Evolutionary conservation across 169 alveolate genomes (phyloP).

Genomic region (Cyclospora cayetanensis): DNA sequence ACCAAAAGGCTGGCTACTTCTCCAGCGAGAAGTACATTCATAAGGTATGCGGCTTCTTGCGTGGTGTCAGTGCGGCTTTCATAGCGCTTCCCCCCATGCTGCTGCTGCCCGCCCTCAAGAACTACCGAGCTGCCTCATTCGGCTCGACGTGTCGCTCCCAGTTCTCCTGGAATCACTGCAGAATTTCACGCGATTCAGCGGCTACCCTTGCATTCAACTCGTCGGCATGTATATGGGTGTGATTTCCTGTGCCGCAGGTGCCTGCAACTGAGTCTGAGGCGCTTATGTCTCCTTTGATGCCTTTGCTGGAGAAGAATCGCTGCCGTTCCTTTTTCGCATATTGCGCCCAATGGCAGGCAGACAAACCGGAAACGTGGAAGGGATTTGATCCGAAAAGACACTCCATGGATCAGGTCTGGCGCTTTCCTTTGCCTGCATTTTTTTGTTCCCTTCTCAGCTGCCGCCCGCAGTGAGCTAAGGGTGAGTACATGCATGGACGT

Average conservation of each 20-base stretch:
- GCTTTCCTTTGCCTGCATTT: background rate
- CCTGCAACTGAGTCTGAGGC: slow-evolving; percentile 99
- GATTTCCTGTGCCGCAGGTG: slow-evolving; percentile 77
- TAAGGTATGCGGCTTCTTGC: slow-evolving; percentile 82
- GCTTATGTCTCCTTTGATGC: slow-evolving; percentile 95
- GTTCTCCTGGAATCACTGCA: too few species aligned
- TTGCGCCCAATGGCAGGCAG: slow-evolving; percentile 84
- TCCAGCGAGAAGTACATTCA: slow-evolving; percentile 94
- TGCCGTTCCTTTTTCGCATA: slow-evolving; percentile 95
- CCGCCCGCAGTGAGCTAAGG: background rate
- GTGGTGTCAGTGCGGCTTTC: too few species aligned
- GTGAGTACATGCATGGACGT: background rate
- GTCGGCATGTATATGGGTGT: too few species aligned
- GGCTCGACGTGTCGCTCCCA: too few species aligned
- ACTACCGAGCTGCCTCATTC: too few species aligned
- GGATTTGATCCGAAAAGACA: slow-evolving; percentile 87
- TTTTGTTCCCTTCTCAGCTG: background rate
- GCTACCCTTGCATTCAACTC: too few species aligned
- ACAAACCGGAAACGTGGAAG: slow-evolving; percentile 91
- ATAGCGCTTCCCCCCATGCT: too few species aligned
- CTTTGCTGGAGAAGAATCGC: slow-evolving; percentile 96
- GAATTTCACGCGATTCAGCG: too few species aligned
- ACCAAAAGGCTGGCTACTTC: slow-evolving; percentile 95
- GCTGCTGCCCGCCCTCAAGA: too few species aligned
- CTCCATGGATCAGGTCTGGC: slow-evolving; percentile 80